Evolutionary conservation across 371 early-diverging fungal species (phyloP).

Genomic region (Mortierella sp.): DNA sequence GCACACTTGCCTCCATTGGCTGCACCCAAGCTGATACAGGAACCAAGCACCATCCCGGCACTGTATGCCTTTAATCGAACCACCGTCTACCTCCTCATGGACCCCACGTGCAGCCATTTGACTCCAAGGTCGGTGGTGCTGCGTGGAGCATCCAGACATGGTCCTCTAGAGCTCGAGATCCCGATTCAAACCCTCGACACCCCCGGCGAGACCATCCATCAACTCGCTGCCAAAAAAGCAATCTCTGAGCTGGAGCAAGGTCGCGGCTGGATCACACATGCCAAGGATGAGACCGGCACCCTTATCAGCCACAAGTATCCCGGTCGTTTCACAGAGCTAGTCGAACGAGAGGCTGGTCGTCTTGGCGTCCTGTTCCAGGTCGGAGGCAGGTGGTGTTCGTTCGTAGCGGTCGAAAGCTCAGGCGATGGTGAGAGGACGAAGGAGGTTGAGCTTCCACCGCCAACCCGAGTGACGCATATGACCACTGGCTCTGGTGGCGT

Average conservation of each 20-base stretch:
- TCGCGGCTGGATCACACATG: constrained; percentile 26
- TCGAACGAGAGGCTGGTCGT: constrained; percentile 20
- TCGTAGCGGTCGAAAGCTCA: constrained; percentile 10
- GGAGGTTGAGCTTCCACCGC: not conserved
- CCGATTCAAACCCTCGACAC: constrained; percentile 52
- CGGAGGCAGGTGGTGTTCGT: constrained; percentile 18
- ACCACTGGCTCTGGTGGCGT: too few species aligned
- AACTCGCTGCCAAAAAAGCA: constrained; percentile 59
- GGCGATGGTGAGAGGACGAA: not conserved
- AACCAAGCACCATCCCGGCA: constrained; percentile 55
- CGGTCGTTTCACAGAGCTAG: constrained; percentile 6
- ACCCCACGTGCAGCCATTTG: constrained; percentile 24
- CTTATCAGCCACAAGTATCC: constrained; percentile 3
- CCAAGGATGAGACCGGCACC: not conserved
- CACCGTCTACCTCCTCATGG: constrained; percentile 55
- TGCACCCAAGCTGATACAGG: constrained; percentile 41
- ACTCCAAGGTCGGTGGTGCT: constrained; percentile 47
- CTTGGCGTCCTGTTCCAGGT: constrained; percentile 16
- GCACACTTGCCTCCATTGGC: constrained; percentile 6
- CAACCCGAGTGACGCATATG: not conserved
- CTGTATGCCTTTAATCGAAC: constrained; percentile 58
- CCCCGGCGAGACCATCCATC: constrained; percentile 51
- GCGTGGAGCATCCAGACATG: constrained; percentile 53
- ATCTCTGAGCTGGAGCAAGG: constrained; percentile 58
- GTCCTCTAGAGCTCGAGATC: constrained; percentile 57